Percentiles rank a stretch among this genome's conserved stretches.
Evolutionary conservation across 176 grass and related monocot species (phyloP).

Genomic region (Sorghum bicolor): Sorghum_bicolor_NCBIv3 NC_012871.2:67899001-67899500

Average conservation of each 20-base stretch:
- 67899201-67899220: constrained; percentile 41
- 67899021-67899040: not conserved
- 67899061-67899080: constrained; percentile 28
- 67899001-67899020: not conserved
- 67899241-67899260: constrained; percentile 36
- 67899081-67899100: constrained; percentile 30
- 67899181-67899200: constrained; percentile 38
- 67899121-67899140: constrained; percentile 41
- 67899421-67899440: constrained; percentile 39
- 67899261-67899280: constrained; percentile 47
- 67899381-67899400: constrained; percentile 43
- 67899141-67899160: constrained; percentile 47
- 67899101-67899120: constrained; percentile 14
- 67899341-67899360: constrained; percentile 58
- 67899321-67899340: constrained; percentile 36
- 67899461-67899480: constrained; percentile 25
- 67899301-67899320: constrained; percentile 40
- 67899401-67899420: constrained; percentile 11
- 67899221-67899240: constrained; percentile 20
- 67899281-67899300: constrained; percentile 18
- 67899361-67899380: constrained; percentile 23
- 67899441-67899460: constrained; percentile 52
- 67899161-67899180: constrained; percentile 33
- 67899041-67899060: constrained; percentile 41
- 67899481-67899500: constrained; percentile 16